These are phyloP conservation scores for Coemansia umbellata DNA, from an alignment of 192 early-diverging fungal species.

Conservation along the genomic window DNA sequence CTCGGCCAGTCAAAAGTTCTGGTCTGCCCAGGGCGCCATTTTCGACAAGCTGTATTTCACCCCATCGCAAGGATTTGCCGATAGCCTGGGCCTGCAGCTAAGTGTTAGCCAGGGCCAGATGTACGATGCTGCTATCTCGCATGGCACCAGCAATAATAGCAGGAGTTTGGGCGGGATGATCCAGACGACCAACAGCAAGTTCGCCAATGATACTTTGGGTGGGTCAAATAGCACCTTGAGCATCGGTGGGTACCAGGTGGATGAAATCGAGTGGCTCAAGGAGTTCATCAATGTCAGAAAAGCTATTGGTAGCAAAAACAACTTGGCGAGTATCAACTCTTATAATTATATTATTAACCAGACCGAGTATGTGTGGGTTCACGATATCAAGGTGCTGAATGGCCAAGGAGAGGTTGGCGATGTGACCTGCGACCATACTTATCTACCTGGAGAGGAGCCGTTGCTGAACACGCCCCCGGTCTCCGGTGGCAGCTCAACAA, in stretches of 20 bases:
- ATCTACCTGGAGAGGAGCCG: not conserved
- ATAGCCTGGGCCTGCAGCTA: slow-evolving; percentile 11
- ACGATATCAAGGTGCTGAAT: slow-evolving; percentile 7
- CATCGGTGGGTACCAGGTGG: not conserved
- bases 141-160: slow-evolving; percentile 7
- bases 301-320: not conserved
- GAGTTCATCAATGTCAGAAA: slow-evolving; percentile 21
- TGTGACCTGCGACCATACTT: slow-evolving; percentile 3
- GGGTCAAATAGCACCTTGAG: slow-evolving; percentile 6
- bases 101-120: slow-evolving; percentile 21
- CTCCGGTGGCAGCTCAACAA: too few relatives aligned
- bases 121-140: slow-evolving; percentile 45
- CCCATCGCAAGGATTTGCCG: slow-evolving; percentile 16
- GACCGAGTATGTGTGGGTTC: too few relatives aligned
- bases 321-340: not conserved
- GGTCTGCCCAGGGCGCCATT: slow-evolving; percentile 21
- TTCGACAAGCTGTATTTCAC: slow-evolving; percentile 19
- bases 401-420: not conserved
- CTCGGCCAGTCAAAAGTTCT: slow-evolving; percentile 21
- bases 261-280: slow-evolving; percentile 24
- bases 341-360: too few relatives aligned
- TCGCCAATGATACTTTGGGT: slow-evolving; percentile 5
- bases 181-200: not conserved
- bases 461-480: not conserved
- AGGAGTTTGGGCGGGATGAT: slow-evolving; percentile 22